Evolutionary conservation across 805 yeast species (phyloP), one percentile per base, ranked within the genome.

Genomic region (Nakazawaea wickerhamii): DNA sequence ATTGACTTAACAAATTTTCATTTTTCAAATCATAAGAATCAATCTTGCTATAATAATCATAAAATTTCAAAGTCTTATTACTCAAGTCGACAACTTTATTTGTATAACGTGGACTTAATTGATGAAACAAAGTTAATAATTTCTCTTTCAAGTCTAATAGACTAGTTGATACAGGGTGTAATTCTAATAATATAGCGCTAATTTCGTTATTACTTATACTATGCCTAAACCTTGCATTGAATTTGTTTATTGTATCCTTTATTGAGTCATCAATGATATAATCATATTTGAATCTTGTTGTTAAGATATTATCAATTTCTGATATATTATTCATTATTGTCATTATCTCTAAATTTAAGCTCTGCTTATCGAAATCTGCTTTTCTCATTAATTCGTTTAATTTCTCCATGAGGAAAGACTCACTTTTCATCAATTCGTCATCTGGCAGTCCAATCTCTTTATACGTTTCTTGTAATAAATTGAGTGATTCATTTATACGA

Each of bases 41-140:
- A 21, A 58, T 37, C 5, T 42, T 37, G 4, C 54, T 53, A 31
- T 55, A 44, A 15, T 47, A 41, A 1, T 48, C 19, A 39, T 61
- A 58, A 33, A 59, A 60, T 18, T 41, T 45, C 14, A 48, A 30
- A 20, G 60, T 43, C 30, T 51, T 55, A 6, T 37, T 41, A 3
- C 58, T 54, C 11, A 59, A 43, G 2, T 43, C 47, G 8, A 48
- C 17, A 5, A 61, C 46, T 30, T 55, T 55, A 10, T 53, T 55
- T 8, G 51, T 44, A 5, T 59, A 40, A 4, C 56, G 38, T 3
- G 63, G 62, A 32, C 53, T 37, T 23, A 43, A 34, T n/a, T 43
- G 42, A n/a, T 43, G 28, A 30, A 43, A 38, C 7, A 34, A 19
- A 25, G 38, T 34, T 33, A 43, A 18, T 40, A 43, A 21, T 18